These are phyloP conservation scores for Penicillium malachiteum DNA, from an alignment of 495 filamentous ascomycete genomes.

Conservation along the genomic window DNA sequence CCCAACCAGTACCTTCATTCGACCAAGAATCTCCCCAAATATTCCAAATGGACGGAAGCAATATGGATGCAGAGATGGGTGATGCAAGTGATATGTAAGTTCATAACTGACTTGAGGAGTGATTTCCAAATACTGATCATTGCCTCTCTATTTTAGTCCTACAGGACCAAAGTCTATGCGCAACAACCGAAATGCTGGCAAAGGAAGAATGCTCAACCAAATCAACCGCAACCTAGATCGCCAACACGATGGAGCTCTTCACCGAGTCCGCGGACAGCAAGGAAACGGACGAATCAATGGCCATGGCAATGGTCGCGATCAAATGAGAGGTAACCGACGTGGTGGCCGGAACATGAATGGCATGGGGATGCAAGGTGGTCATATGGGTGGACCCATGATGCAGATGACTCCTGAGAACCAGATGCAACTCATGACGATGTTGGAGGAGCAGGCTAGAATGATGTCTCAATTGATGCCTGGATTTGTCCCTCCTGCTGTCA, in stretches of 20 bases:
- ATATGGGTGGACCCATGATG: constrained; percentile 44
- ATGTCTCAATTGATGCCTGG: constrained; percentile 67
- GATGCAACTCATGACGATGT: constrained; percentile 77
- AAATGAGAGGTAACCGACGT: constrained; percentile 66
- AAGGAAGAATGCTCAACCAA: constrained; percentile 80
- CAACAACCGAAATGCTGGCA: constrained; percentile 57
- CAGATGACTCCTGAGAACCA: constrained; percentile 66
- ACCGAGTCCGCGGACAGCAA: constrained; percentile 72
- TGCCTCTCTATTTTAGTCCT: constrained; percentile 55
- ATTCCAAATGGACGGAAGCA: constrained; percentile 14
- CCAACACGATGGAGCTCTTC: constrained; percentile 66
- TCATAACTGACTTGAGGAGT: neutral
- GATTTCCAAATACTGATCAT: constrained; percentile 11
- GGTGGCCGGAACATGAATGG: constrained; percentile 48
- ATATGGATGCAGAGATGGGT: constrained; percentile 70
- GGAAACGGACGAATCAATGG: constrained; percentile 75
- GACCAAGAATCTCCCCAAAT: constrained; percentile 4
- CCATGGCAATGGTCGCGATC: constrained; percentile 60
- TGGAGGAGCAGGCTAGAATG: constrained; percentile 86
- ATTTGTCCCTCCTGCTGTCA: constrained; percentile 49
- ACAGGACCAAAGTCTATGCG: constrained; percentile 97
- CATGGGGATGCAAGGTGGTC: constrained; percentile 52
- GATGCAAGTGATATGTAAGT: constrained; percentile 73
- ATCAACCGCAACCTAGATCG: constrained; percentile 86
- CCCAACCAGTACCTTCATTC: constrained; percentile 38